Base-by-base conservation (phyloP, 2,329 filamentous ascomycete genomes). In the Trichoderma koningiopsis region DNA sequence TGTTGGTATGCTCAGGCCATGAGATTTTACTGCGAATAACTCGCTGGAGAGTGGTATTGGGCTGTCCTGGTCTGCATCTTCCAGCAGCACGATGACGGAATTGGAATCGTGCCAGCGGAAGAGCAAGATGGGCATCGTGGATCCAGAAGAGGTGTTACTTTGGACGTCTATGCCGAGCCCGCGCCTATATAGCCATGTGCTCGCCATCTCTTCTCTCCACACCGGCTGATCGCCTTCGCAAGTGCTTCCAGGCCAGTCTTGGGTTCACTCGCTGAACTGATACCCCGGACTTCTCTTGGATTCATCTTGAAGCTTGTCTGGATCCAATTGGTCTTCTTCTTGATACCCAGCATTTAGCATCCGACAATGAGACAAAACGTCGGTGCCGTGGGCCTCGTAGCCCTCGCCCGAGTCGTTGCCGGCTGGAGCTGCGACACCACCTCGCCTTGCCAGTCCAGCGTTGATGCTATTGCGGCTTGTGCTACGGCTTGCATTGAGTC, bases 401-500 rank as follows among this genome's bases (percentile, higher is more conserved):
- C 73, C 65, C 69, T 76, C 37, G 64, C 70, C 16, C 67, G 65
- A 13, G 22, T 72, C 58, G 74, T 70, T 24, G 68, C 55, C 7
- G 74, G 62, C 37, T 57, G 69, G 14, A 53, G 66, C n/a, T 76
- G 75, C 47, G 72, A 72, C 22, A 57, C 52, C 43, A 33, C 72
- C 3, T 74, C 66, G 16, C 75, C 75, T 27, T 77, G 75, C 64
- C 75, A 77, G 55, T 62, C 70, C 35, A 72, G 70, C 53, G 74
- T 60, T 27, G 74, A 76, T 56, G 74, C 73, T 10, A 72, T 77
- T 1, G 71, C 72, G 16, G 24, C 52, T 13, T 77, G 76, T 62
- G 76, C 73, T 24, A 71, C 70, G 14, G 43, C 57, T 2, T 77
- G 76, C 69, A 74, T 77, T 66, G 58, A 68, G 24, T 76, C 74